Conservation (phyloP, 2,329 filamentous ascomycete species). For the Mollisia scopiformis region DNA sequence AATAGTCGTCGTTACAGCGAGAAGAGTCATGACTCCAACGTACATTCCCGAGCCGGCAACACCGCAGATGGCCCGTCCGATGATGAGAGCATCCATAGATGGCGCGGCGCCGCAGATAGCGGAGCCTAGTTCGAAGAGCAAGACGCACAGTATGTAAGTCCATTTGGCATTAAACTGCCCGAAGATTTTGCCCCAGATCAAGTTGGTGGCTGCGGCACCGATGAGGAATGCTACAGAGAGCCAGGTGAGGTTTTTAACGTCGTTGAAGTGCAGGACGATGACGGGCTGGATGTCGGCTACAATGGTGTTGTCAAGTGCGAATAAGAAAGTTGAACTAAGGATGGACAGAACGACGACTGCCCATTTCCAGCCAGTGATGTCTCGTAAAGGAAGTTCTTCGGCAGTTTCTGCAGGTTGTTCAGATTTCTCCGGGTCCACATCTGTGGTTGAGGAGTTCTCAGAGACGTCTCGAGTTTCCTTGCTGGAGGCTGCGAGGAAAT, state of each 20-base stretch:
- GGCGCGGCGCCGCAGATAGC: constrained; percentile 40
- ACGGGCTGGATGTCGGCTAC: constrained; percentile 49
- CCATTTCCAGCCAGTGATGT: constrained; percentile 36
- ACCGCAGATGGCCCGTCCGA: constrained; percentile 49
- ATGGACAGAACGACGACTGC: constrained; percentile 32
- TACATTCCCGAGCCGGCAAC: constrained; percentile 51
- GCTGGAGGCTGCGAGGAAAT: no score
- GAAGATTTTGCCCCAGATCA: constrained; percentile 40
- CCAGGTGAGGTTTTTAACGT: constrained; percentile 46
- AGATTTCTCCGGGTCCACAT: constrained; percentile 24
- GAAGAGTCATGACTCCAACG: constrained; percentile 48
- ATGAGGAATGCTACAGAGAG: constrained; percentile 45
- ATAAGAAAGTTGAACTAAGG: constrained; percentile 41
- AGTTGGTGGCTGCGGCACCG: constrained; percentile 43
- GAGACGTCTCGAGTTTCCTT: no score
- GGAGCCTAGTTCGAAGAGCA: constrained; percentile 37
- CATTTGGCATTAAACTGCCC: constrained; percentile 39
- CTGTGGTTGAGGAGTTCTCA: no score
- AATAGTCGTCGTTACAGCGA: constrained; percentile 41
- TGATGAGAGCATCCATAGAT: constrained; percentile 47
- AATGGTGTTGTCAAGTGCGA: constrained; percentile 52
- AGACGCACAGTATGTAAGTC: constrained; percentile 35
- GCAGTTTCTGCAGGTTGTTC: constrained; percentile 4
- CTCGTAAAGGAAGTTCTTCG: constrained; percentile 28
- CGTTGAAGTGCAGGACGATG: constrained; percentile 43